Evolutionary conservation across 306 rosid genomes (phyloP), one percentile per base, ranked within the genome.

Genomic region (Inga leiocalycina): DNA sequence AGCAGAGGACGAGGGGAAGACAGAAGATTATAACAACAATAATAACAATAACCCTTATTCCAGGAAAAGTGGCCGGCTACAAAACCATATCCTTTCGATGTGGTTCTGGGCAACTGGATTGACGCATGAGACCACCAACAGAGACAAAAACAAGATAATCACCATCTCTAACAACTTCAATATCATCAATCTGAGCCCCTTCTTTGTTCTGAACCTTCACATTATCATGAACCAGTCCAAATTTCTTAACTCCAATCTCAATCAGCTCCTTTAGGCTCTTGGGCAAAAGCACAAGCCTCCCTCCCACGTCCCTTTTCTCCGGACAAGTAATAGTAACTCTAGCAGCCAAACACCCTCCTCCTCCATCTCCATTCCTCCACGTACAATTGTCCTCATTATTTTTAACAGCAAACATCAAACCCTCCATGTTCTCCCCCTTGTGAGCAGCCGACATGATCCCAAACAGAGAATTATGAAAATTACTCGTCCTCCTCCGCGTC

Each of bases 391-490:
- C 41, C 41, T 37, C 41, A 37, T 65, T 65, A 65, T 59, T 81
- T 75, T 35, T 17, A 16, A 12, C 59, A 24, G 20, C 32, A 45
- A 45, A 66, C 57, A 3, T 4, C 45, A 49, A 77, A 14, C 34
- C 41, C 19, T 74, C 32, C 82, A 83, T 65, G 71, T 65, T 41
- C 17, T 79, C 92, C 70, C 81, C 91, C 77, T 91, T 93, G 94
- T 94, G 35, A 35, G 86, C 87, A 44, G 84, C 75, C 20, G 94
- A 81, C 86, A 91, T 80, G 79, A 97, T 84, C 56, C 97, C 97
- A 34, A 97, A 90, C 51, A 97, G 95, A 94, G 86, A 89, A 82
- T 97, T 97, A 75, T 92, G 89, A 68, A 85, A 94, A 85, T 89
- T 94, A 82, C 72, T 90, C 17, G 75, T 84, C 85, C 90, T 86